Evolutionary conservation across 805 yeast genomes (phyloP).

Genomic region (Saccharomycopsis selenospora): DNA sequence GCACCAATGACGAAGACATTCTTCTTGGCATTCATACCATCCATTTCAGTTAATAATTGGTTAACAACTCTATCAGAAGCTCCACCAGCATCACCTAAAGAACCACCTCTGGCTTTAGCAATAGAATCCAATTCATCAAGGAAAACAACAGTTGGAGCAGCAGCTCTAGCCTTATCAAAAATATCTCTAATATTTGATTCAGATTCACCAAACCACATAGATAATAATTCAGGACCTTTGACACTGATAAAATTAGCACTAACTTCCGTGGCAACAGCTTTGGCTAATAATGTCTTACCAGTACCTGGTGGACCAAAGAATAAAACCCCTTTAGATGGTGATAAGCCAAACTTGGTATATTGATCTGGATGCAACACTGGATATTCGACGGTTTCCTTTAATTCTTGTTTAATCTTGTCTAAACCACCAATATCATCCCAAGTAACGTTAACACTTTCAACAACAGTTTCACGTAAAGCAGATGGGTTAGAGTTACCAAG

Average conservation of each 20-base stretch:
- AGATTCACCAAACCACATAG: conserved; percentile 99
- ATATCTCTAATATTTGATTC: conserved; percentile 97
- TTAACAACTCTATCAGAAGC: conserved; percentile 95
- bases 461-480: conserved; percentile 98
- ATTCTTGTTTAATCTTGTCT: conserved; percentile 91
- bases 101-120: conserved; percentile 94
- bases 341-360: conserved; percentile 94
- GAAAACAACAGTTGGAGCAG: conserved; percentile 98
- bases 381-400: conserved; percentile 97
- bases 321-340: conserved; percentile 97
- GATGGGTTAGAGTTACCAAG: conserved; percentile 97
- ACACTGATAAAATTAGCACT: conserved; percentile 97
- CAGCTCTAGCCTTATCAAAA: conserved; percentile 97
- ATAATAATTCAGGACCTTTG: conserved; percentile 91
- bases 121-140: conserved; percentile 97
- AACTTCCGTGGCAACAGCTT: conserved; percentile 99
- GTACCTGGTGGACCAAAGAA: conserved; percentile 99
- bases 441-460: conserved; percentile 95
- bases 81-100: conserved; percentile 90
- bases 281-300: conserved; percentile 96
- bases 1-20: conserved; percentile 99
- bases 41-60: conserved; percentile 96
- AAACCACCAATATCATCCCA: conserved; percentile 99
- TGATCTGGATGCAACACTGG: conserved; percentile 99
- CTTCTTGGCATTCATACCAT: conserved; percentile 99